Base-by-base conservation (phyloP, 2,329 filamentous ascomycete genomes). In the Metarhizium rileyi region DNA sequence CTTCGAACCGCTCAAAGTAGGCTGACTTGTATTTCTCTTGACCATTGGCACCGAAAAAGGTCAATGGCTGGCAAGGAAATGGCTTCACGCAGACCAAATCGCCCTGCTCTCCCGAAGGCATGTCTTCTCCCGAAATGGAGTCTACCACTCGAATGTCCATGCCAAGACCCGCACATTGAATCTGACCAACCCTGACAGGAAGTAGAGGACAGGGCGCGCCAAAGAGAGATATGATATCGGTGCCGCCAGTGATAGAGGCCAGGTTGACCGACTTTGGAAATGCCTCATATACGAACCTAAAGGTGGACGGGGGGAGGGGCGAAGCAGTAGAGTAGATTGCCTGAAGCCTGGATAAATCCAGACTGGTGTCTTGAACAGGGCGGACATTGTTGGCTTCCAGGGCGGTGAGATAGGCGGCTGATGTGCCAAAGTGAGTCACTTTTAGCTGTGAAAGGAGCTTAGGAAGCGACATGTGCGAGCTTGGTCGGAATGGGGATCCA, bases 311-410 rank as follows among this genome's bases (percentile, higher is more conserved):
- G 0, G 91, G 90, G 1, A 98, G 73, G 3, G 91, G 90, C 1
- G 90, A 94, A 28, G 90, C 93, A 1, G 91, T 97, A 20, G 88
- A 95, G 72, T 96, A 97, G 52, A 98, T 89, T 4, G 90, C 89
- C 63, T 85, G 79, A 14, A 98, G 73, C 2, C 74, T 73, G 0
- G 76, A 75, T 23, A 91, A 76, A 52, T 81, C 74, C 12, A 82
- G 67, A 26, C 70, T 68, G 0, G 70, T 61, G 50, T 81, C 75
- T 22, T 71, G 65, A 43, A 73, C 65, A 1, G 87, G 87, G 26
- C 63, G 64, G 41, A 89, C 66, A 20, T 72, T 71, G 55, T 87
- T 87, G 54, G 94, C 87, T 65, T 98, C 93, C 8, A 98, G 78
- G 4, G 94, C 77, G 0, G 87, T 91, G 14, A 98, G 83, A 63